Evolutionary conservation across 2,329 filamentous ascomycete species (phyloP).

Genomic region (Penicillium thymicola): DNA sequence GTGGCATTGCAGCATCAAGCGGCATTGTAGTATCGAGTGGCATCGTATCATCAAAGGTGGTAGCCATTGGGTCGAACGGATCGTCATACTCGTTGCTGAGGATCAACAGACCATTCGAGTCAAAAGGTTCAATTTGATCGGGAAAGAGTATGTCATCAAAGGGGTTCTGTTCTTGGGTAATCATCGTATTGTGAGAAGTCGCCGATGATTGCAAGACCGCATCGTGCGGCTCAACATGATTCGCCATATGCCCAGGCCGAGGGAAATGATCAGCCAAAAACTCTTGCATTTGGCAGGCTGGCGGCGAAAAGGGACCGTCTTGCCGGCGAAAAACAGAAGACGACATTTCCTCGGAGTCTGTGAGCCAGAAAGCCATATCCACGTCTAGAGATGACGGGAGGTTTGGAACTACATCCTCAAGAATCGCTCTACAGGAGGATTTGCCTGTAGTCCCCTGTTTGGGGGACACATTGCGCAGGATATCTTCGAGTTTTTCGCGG

Average conservation of each 20-base stretch:
- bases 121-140: background rate
- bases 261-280: background rate
- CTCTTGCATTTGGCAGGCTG: background rate
- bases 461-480: constrained; percentile 3
- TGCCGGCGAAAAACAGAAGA: background rate
- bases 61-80: background rate
- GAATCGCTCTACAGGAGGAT: background rate
- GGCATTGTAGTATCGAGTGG: background rate
- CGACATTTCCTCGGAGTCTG: background rate
- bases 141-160: background rate
- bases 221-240: background rate
- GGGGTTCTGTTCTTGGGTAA: background rate
- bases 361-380: constrained; percentile 6
- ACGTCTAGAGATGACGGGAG: background rate
- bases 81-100: background rate
- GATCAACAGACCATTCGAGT: background rate
- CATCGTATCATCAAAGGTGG: background rate
- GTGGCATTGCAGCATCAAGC: background rate
- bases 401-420: constrained; percentile 7
- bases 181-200: background rate
- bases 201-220: background rate
- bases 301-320: background rate
- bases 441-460: background rate
- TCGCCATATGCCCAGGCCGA: background rate
- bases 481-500: background rate